Base-by-base conservation (phyloP, 2,329 filamentous ascomycete genomes). In the Coniochaeta sp. region DNA sequence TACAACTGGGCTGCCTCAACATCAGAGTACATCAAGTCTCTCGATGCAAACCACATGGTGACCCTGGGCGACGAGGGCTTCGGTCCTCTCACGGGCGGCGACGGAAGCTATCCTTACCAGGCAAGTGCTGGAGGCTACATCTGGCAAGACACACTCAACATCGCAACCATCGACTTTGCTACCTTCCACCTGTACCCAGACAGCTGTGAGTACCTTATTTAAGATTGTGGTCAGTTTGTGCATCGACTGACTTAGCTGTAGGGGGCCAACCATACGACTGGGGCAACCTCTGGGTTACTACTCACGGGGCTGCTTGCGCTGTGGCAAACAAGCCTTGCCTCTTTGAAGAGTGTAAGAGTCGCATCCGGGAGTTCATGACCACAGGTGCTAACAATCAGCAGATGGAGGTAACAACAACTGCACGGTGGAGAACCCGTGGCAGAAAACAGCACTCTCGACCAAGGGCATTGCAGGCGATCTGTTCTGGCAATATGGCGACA, bases 21-120 rank as follows among this genome's bases (percentile, higher is more conserved):
- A 2, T 82, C 79, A 20, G 69, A 72, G 20, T 87, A 85, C 61
- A 79, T 87, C 65, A 87, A 86, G 65, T 75, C 70, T 12, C 69
- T 86, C 12, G 84, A 87, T 60, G 57, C 73, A 1, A 67, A 76
- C 51, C 84, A 86, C 65, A 77, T n/a, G n/a, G 81, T 86, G 26
- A 77, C 78, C 0, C 71, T 84, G 3, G 83, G 84, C 22, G 83
- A 86, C 59, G 83, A 73, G 53, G 71, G 71, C 7, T 71, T 76
- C 55, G 71, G 70, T 2, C 65, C 73, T 18, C 67, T 69, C 2
- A 24, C 32, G 7, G 57, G 56, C 12, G 74, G 75, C 2, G 78
- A 80, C 49, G 72, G 70, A 12, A 70, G 68, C 49, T 82, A 81
- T 58, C 77, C 77, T 4, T 81, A 78, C 62, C 62, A 66, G 7